A percentile compares a stretch with the other conserved stretches of the same genome.
phyloP scores from a whole-genome alignment of 2,329 filamentous ascomycete genomes.

The Coccinonectria pachysandricola region DNA sequence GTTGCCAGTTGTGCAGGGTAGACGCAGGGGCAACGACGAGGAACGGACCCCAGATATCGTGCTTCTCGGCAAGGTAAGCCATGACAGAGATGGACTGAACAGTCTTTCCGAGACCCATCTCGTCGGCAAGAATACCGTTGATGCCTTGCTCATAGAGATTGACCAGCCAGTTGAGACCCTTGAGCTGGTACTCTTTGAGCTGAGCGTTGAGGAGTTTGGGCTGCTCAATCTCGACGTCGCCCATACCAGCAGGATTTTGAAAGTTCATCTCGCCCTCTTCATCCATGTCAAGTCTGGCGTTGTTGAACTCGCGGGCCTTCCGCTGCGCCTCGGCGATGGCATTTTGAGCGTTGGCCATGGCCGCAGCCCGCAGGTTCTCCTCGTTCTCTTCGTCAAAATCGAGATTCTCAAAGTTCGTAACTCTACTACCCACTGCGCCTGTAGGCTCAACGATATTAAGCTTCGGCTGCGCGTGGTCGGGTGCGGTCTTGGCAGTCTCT shows the following conservation, averaged over 20 bases:
- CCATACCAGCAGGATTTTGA: constrained; percentile 92
- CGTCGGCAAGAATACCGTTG: constrained; percentile 96
- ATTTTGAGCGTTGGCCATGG: constrained; percentile 91
- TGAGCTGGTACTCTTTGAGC: constrained; percentile 97
- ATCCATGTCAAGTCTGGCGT: constrained; percentile 57
- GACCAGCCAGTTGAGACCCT: constrained; percentile 98
- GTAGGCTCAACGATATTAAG: constrained; percentile 42
- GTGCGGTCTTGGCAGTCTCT: constrained; percentile 49
- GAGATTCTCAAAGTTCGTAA: constrained; percentile 88
- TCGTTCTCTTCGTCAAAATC: constrained; percentile 96
- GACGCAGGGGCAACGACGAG: constrained; percentile 92
- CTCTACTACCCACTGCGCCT: constrained; percentile 52
- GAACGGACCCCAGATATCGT: constrained; percentile 98
- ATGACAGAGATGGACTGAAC: constrained; percentile 99
- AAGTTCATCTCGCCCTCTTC: constrained; percentile 99
- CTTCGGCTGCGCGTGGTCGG: constrained; percentile 29
- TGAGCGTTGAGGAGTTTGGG: constrained; percentile 88
- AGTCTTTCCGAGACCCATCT: constrained; percentile 99
- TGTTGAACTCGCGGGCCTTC: constrained; percentile 88
- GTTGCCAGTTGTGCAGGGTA: constrained; percentile 98
- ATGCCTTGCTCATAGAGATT: constrained; percentile 99
- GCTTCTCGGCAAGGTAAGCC: constrained; percentile 93
- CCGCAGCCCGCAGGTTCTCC: constrained; percentile 65
- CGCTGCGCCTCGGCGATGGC: constrained; percentile 91
- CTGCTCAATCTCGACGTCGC: constrained; percentile 88